These are phyloP conservation scores for Oxyria digyna DNA, from an alignment of 148 eudicot genomes.

Conservation along the genomic window DNA sequence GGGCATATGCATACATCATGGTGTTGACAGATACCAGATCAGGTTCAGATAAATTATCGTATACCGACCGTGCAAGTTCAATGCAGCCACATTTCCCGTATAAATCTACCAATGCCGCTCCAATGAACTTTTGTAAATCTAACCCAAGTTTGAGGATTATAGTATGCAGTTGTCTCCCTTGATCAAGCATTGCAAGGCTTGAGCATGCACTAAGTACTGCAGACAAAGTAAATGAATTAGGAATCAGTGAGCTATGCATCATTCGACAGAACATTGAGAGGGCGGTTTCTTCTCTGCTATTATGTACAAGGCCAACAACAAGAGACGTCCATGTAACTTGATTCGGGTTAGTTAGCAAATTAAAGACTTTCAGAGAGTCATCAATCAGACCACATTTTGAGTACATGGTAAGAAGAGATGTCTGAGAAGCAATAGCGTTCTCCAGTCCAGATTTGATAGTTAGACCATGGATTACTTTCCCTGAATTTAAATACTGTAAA, in stretches of 20 bases:
- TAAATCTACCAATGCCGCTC: conserved; percentile 24
- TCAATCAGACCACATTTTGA: conserved; percentile 29
- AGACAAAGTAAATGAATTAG: conserved; percentile 29
- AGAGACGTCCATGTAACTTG: conserved; percentile 33
- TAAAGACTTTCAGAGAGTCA: conserved; percentile 24
- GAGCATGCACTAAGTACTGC: conserved; percentile 28
- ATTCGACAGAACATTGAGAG: conserved; percentile 20
- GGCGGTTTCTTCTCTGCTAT: conserved; percentile 26
- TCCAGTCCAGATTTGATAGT: conserved; percentile 23
- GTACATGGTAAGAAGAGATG: conserved; percentile 36
- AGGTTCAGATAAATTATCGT: conserved; percentile 18
- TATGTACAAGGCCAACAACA: conserved; percentile 31
- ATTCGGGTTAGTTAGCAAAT: conserved; percentile 21
- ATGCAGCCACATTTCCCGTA: conserved; percentile 38
- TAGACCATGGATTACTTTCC: conserved; percentile 28
- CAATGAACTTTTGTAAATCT: conserved; percentile 16
- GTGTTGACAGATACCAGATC: conserved; percentile 30
- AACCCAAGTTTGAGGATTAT: conserved; percentile 24
- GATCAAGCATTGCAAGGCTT: conserved; percentile 32
- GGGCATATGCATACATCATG: conserved; percentile 36
- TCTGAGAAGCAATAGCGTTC: conserved; percentile 17
- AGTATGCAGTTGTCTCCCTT: conserved; percentile 28
- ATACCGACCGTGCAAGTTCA: conserved; percentile 23
- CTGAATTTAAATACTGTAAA: conserved; percentile 15
- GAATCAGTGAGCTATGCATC: conserved; percentile 23